A percentile compares a stretch with the other conserved stretches of the same genome.
Conservation (phyloP, 2,329 filamentous ascomycete genomes). For the Trichoderma atroviride region DNA sequence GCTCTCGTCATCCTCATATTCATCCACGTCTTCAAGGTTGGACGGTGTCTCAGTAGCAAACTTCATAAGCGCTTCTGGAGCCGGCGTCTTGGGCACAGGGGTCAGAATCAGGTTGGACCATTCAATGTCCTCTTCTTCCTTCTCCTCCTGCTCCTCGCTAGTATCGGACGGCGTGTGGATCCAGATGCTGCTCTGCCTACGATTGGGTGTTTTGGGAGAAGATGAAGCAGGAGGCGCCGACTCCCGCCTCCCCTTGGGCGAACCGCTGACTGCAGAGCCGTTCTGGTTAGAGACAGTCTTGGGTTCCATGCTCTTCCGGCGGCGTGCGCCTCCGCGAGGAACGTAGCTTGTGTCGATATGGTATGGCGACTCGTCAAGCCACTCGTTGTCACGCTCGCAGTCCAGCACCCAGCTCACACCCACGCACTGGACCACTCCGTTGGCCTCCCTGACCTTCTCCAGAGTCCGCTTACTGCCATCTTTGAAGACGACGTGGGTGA, state of each 20-base stretch:
- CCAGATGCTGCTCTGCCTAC: conserved; percentile 59
- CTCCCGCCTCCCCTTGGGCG: conserved; percentile 37
- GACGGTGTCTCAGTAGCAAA: conserved; percentile 55
- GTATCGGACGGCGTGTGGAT: conserved; percentile 56
- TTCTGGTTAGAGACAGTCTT: conserved; percentile 69
- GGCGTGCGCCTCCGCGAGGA: conserved; percentile 70
- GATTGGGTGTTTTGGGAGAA: conserved; percentile 53
- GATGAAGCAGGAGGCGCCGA: conserved; percentile 34
- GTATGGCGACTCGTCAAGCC: conserved; percentile 74
- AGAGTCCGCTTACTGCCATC: conserved; percentile 80
- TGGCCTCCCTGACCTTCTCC: conserved; percentile 74
- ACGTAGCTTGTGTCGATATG: conserved; percentile 67
- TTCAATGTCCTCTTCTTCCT: conserved; percentile 44
- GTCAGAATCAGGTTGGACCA: conserved; percentile 53
- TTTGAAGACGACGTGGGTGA: conserved; percentile 90
- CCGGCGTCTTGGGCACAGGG: conserved; percentile 61
- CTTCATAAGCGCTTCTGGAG: conserved; percentile 56
- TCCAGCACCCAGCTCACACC: conserved; percentile 88
- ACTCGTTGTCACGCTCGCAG: conserved; percentile 74
- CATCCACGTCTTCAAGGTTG: conserved; percentile 40
- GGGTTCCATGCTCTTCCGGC: conserved; percentile 82
- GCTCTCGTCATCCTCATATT: conserved; percentile 30
- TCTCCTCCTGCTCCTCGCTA: conserved; percentile 42
- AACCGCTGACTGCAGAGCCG: conserved; percentile 58
- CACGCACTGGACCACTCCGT: conserved; percentile 79